Base-by-base conservation (phyloP, 805 yeast species). In the Teunomyces atbi region DNA sequence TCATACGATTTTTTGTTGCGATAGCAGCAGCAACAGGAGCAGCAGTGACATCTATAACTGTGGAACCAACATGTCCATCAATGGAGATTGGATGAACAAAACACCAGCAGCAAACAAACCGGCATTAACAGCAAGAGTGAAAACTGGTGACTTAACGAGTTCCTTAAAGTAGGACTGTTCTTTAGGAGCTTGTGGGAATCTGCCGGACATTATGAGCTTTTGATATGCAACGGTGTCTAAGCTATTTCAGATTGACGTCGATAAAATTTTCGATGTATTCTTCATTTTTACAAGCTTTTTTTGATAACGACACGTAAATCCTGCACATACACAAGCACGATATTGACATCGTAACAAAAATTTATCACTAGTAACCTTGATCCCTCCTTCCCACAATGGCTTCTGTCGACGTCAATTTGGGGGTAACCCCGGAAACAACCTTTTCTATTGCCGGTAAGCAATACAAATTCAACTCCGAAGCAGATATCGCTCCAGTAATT, bases 31-130 rank as follows among this genome's bases (percentile, higher is more conserved):
- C n/a, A n/a, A 7, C 26, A 23, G 26, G 4, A 23, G 11, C 26
- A 23, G 11, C 26, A 26, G 29, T 12, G n/a, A 7, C 41, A 27
- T 49, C 55, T 68, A 73, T 57, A 73, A 75, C 66, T 86, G 92
- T 44, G 94, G 94, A 58, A 85, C 90, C 70, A 86, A 69, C 80
- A 84, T 79, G 47, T 86, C 92, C 88, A 84, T 84, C 59, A 84
- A 68, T 55, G 91, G 85, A 41, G 90, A 83, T 71, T 84, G 89
- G 56, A 87, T 79, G 65, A 86, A 79, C 19, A 82, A 81, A 55
- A 85, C 86, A 63, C 94, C 94, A 41, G 86, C 71, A 47, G 78
- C 79, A 59, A 87, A 86, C 50, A 85, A 72, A 33, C 73, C 75
- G 48, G 78, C 80, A 66, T 86, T 86, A 37, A 85, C 64, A 41